Evolutionary conservation across 1,139 yeast species (phyloP), one percentile per base, ranked within the genome.

Genomic region (Schwanniomyces etchellsii): DNA sequence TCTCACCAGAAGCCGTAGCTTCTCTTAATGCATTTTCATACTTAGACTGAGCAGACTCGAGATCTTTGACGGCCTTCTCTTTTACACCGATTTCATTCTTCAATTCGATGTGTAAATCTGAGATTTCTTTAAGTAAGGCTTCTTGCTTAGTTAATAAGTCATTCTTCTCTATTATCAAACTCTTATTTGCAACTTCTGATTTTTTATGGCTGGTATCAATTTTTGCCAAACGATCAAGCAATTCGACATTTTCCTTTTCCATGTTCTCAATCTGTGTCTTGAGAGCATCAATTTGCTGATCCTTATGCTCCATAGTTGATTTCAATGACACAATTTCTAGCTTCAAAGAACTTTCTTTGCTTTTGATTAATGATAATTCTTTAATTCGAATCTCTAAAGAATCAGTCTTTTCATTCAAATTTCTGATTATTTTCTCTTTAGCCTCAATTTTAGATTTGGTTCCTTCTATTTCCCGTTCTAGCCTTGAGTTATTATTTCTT

Each of bases 1-100:
- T 79, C 21, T 74, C 75, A 16, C 61, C 64, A 0, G 83, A 70
- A 7, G 51, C 55, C 29, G 66, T 48, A 38, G 70, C 75, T 15
- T 72, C 59, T 32, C 64, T 67, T 29, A 67, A 55, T 16, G 72
- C 47, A 3, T 67, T 58, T 16, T 73, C 77, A 36, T 65, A 68
- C 37, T 75, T 75, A 31, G 63, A 10, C 12, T 23, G 7, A n/a
- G 6, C 9, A 10, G 12, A 68, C 35, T 67, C 71, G 14, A 77
- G 45, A n/a, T 18, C 21, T 18, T 18, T 18, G n/a, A n/a, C n/a
- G n/a, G n/a, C n/a, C n/a, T n/a, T n/a, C n/a, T 18, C 21, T n/a
- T 18, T 18, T n/a, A 18, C n/a, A 18, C n/a, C n/a, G n/a, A 18
- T n/a, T n/a, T 18, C 21, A n/a, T 65, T 68, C 16, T 69, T 74